Conservation (phyloP, 129 eudicot species). For the Saussurea involucrata region DNA sequence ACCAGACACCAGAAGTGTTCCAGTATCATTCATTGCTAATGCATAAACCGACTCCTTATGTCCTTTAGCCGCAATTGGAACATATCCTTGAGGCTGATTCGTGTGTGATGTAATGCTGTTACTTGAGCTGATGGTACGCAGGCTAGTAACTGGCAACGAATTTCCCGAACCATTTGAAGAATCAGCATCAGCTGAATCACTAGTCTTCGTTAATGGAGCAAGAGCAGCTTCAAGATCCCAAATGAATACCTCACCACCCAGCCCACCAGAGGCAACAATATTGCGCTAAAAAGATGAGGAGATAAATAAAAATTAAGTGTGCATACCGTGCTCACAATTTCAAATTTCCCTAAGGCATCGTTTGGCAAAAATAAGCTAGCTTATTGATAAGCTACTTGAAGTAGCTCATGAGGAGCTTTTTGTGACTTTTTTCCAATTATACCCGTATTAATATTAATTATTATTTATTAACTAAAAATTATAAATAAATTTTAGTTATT, state of each 20-base stretch:
- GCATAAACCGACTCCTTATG: slow-evolving; percentile 97
- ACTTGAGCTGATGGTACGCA: slow-evolving; percentile 72
- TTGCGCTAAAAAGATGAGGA: slow-evolving; percentile 45
- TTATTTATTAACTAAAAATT: no score
- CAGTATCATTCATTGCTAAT: slow-evolving; percentile 79
- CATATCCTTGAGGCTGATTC: slow-evolving; percentile 67
- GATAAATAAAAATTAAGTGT: neutral
- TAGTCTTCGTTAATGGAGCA: slow-evolving; percentile 52
- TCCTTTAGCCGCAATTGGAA: slow-evolving; percentile 83
- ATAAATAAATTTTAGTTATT: no score
- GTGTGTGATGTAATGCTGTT: slow-evolving; percentile 65
- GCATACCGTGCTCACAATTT: neutral
- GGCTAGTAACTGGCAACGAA: slow-evolving; percentile 48
- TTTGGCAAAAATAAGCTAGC: no score
- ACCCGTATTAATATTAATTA: no score
- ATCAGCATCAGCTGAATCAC: slow-evolving; percentile 50
- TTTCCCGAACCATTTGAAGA: slow-evolving; percentile 57
- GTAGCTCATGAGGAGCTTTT: no score
- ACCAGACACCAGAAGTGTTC: slow-evolving; percentile 90
- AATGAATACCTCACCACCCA: slow-evolving; percentile 90
- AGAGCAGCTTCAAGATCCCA: slow-evolving; percentile 96
- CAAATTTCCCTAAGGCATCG: neutral
- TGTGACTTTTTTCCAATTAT: no score
- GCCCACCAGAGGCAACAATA: slow-evolving; percentile 82
- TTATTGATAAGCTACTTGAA: no score